Conservation (phyloP, 768 basidiomycete genomes). For the Hericium alpestre region DNA sequence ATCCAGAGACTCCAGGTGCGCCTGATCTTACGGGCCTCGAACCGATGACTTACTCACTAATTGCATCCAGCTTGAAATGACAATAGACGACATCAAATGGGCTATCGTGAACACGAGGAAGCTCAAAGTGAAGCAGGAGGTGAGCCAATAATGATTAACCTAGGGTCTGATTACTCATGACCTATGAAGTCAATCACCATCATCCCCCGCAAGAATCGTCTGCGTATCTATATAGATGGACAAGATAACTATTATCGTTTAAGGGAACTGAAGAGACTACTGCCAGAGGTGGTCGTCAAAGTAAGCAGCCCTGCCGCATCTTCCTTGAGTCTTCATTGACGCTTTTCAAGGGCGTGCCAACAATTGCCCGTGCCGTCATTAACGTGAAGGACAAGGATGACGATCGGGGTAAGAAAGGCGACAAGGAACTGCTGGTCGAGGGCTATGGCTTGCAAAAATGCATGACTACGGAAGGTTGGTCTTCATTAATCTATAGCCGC, state of each 20-base stretch:
- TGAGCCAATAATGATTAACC: constrained; percentile 16
- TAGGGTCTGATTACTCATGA: not conserved
- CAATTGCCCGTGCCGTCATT: constrained; percentile 88
- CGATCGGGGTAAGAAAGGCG: constrained; percentile 66
- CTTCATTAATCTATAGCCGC: not conserved
- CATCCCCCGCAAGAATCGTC: constrained; percentile 60
- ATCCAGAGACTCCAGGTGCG: constrained; percentile 80
- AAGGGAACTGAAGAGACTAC: constrained; percentile 73
- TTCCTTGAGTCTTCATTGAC: not conserved
- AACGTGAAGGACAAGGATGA: constrained; percentile 89
- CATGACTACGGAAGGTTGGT: constrained; percentile 88
- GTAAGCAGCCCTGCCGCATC: constrained; percentile 24
- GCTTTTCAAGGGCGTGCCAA: constrained; percentile 59
- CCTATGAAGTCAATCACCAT: constrained; percentile 56
- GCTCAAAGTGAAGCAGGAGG: constrained; percentile 86
- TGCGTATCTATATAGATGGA: constrained; percentile 73
- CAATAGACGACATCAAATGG: constrained; percentile 87
- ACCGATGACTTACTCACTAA: not conserved
- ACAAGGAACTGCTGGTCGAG: constrained; percentile 90
- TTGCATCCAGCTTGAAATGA: constrained; percentile 68
- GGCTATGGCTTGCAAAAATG: constrained; percentile 94
- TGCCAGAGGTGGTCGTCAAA: constrained; percentile 87
- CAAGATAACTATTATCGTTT: constrained; percentile 74
- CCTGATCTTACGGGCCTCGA: not conserved
- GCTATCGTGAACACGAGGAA: constrained; percentile 81